These are phyloP conservation scores for Juglanconis sp. DNA, from an alignment of 2,329 filamentous ascomycete genomes.

Conservation along the genomic window DNA sequence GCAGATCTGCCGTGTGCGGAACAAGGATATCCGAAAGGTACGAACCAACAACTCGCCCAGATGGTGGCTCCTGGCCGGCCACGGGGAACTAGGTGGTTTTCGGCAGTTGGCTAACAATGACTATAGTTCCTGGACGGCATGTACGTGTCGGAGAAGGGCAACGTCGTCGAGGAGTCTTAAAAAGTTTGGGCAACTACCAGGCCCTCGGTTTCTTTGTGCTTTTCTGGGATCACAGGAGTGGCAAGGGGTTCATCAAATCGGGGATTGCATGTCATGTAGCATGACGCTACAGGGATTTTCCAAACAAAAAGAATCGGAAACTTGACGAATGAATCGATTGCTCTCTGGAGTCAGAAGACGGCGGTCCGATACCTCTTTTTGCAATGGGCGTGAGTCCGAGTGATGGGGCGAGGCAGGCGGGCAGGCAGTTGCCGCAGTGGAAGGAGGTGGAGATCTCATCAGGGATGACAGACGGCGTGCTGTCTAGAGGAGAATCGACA, in stretches of 20 bases:
- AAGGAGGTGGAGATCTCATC: neutral
- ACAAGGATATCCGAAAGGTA: conserved; percentile 99
- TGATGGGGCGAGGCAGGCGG: neutral
- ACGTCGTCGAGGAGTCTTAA: conserved; percentile 70
- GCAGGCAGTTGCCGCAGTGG: neutral
- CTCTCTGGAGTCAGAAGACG: conserved; percentile 14
- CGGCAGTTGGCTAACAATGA: conserved; percentile 14
- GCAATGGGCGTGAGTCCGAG: conserved; percentile 8
- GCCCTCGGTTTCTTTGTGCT: conserved; percentile 38
- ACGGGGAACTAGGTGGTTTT: neutral
- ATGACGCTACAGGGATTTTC: conserved; percentile 25
- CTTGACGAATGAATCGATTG: conserved; percentile 26
- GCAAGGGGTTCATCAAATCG: conserved; percentile 52
- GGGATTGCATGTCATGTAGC: conserved; percentile 59
- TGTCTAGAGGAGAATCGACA: neutral
- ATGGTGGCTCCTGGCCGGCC: neutral
- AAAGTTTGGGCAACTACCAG: conserved; percentile 15
- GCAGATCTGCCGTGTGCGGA: conserved; percentile 98
- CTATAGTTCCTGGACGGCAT: conserved; percentile 96
- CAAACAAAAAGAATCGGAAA: conserved; percentile 28
- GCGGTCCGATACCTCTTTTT: conserved; percentile 4
- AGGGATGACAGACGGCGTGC: neutral
- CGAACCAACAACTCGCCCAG: neutral
- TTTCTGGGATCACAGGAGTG: conserved; percentile 62
- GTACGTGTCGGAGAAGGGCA: conserved; percentile 98